Percentiles rank a stretch among this genome's conserved stretches.
These are phyloP conservation scores for Meredithiella fracta DNA, from an alignment of 2,329 filamentous ascomycete species.

Conservation along the genomic window DNA sequence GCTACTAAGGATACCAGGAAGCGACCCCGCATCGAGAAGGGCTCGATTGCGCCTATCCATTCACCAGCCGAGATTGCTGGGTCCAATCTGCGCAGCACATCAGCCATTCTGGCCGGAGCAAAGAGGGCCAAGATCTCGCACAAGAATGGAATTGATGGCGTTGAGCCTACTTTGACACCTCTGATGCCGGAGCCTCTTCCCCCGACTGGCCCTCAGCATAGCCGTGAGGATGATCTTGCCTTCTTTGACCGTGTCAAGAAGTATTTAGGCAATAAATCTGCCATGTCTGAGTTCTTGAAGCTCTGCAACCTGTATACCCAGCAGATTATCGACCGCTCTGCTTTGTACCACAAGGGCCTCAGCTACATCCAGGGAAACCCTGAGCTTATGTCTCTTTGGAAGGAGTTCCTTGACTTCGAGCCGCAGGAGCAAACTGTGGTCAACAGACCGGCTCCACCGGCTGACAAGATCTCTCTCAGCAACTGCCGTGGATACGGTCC, in stretches of 20 bases:
- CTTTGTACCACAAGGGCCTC: conserved; percentile 66
- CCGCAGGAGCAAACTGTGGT: conserved; percentile 63
- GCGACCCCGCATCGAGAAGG: conserved; percentile 48
- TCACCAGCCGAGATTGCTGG: conserved; percentile 8
- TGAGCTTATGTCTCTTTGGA: conserved; percentile 82
- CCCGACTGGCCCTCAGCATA: conserved; percentile 55
- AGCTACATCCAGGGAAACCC: conserved; percentile 76
- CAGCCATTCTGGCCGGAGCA: conserved; percentile 9
- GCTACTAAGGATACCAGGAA: conserved; percentile 86
- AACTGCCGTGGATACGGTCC: conserved; percentile 93
- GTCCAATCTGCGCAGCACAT: conserved; percentile 12
- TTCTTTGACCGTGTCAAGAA: conserved; percentile 98
- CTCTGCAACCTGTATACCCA: conserved; percentile 90
- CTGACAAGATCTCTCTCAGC: conserved; percentile 74
- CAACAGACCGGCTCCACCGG: conserved; percentile 57
- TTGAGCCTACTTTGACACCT: conserved; percentile 79
- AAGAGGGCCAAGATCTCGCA: conserved; percentile 65
- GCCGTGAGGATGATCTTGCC: conserved; percentile 67
- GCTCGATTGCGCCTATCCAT: conserved; percentile 25
- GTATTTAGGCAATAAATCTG: conserved; percentile 78
- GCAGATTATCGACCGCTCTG: conserved; percentile 73
- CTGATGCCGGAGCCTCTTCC: conserved; percentile 74
- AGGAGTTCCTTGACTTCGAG: conserved; percentile 63
- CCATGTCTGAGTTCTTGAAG: conserved; percentile 92
- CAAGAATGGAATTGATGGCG: conserved; percentile 43